Conservation (phyloP, 2,329 filamentous ascomycete genomes). For the Basipetospora chlamydospora region DNA sequence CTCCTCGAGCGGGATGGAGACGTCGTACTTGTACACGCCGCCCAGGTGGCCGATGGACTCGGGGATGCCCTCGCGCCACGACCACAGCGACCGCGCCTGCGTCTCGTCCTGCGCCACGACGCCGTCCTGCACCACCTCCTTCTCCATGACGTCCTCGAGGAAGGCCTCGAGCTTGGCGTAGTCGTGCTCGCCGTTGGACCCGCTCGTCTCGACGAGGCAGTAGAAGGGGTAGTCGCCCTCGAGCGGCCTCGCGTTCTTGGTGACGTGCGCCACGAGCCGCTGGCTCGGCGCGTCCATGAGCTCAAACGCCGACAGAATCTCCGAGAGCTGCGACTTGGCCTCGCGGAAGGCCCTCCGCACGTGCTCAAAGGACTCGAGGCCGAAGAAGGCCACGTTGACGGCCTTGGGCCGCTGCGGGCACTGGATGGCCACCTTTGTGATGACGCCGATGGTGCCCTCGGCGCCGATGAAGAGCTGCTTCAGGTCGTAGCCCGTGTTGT, state of each 20-base stretch:
- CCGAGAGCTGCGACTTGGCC: slow-evolving; percentile 78
- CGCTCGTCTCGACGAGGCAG: slow-evolving; percentile 90
- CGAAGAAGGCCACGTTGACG: slow-evolving; percentile 90
- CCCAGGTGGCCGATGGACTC: slow-evolving; percentile 83
- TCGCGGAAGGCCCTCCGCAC: slow-evolving; percentile 75
- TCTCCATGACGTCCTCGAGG: slow-evolving; percentile 80
- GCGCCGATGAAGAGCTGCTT: slow-evolving; percentile 95
- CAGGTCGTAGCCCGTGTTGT: slow-evolving; percentile 96
- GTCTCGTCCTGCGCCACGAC: slow-evolving; percentile 89
- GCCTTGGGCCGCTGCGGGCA: slow-evolving; percentile 79
- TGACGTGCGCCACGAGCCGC: slow-evolving; percentile 58
- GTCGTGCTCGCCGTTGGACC: slow-evolving; percentile 88
- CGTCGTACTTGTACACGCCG: slow-evolving; percentile 95
- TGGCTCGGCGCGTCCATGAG: slow-evolving; percentile 86
- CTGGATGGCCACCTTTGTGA: slow-evolving; percentile 78
- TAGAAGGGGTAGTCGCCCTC: slow-evolving; percentile 85
- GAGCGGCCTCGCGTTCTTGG: slow-evolving; percentile 63
- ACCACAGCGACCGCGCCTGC: slow-evolving; percentile 73
- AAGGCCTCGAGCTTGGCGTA: slow-evolving; percentile 80
- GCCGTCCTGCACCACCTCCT: slow-evolving; percentile 76
- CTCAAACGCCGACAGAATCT: slow-evolving; percentile 95
- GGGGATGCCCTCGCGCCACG: slow-evolving; percentile 84
- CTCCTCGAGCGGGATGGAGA: slow-evolving; percentile 80
- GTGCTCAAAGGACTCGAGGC: slow-evolving; percentile 78
- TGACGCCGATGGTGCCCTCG: slow-evolving; percentile 88